Conservation (phyloP, 305 asterid species). For the Fraxinus nigra region DNA sequence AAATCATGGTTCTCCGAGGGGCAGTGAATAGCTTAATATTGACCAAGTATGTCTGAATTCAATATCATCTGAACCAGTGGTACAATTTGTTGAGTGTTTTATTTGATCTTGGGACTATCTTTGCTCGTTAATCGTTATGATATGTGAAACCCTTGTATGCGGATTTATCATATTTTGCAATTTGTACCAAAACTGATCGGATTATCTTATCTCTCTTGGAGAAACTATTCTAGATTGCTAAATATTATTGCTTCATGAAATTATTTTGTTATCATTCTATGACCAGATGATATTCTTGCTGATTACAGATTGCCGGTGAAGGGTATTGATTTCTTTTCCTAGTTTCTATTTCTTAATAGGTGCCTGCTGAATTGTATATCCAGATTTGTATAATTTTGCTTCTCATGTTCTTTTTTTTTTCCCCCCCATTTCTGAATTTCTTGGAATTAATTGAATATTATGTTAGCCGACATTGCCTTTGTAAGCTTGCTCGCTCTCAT, state of each 20-base stretch:
- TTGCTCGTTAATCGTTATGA: not conserved
- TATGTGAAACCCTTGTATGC: not conserved
- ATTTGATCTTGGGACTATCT: not conserved
- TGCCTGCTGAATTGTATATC: not conserved
- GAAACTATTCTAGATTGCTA: not conserved
- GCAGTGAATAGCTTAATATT: slow-evolving; percentile 33
- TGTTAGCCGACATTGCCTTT: too few species aligned
- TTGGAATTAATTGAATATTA: not conserved
- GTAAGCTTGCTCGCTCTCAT: not conserved
- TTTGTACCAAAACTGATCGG: not conserved
- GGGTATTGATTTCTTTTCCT: not conserved
- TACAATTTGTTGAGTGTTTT: not conserved
- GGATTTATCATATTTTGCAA: not conserved
- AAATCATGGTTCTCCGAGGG: slow-evolving; percentile 44
- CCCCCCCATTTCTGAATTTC: not conserved
- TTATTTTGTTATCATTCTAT: not conserved
- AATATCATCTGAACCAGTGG: not conserved
- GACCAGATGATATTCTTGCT: not conserved
- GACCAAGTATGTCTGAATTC: not conserved
- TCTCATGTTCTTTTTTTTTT: not conserved
- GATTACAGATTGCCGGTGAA: not conserved
- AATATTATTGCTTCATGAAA: not conserved
- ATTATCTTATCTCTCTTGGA: not conserved
- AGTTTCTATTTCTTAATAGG: not conserved
- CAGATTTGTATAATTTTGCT: not conserved